Base-by-base conservation (phyloP, 805 yeast species). In the Candida manassasensis region DNA sequence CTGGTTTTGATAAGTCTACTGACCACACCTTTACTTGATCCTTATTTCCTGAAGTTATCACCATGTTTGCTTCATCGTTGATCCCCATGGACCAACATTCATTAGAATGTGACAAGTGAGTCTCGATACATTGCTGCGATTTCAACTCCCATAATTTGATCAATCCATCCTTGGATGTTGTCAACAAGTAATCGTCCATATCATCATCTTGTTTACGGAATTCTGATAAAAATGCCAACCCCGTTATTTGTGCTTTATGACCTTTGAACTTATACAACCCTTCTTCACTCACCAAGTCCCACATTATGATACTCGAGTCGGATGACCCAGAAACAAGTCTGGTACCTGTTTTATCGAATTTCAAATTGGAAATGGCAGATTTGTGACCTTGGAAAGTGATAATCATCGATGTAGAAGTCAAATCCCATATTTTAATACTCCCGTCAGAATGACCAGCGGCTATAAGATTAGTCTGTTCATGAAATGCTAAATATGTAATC, bases 371-470 rank as follows among this genome's bases (percentile, higher is more conserved):
- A n/a, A 93, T 67, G 2, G 86, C 79, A 1, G 94, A 74, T 49
- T 78, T 81, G 59, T 93, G 99, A n/a, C 99, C 99, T 43, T 79
- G 80, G 55, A 93, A 88, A 39, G 77, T 81, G 29, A 89, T 78
- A 30, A 93, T 56, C 4, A 87, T 88, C 10, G 85, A 71, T 6
- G 79, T 80, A 4, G 95, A 83, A 25, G 87, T 67, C 40, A 84
- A 49, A 72, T 93, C 98, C 97, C 97, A 93, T 11, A 93, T 67
- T 45, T 88, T 82, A 41, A 93, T 82, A 15, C 82, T 69, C 19
- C 99, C 99, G 59, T 90, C 96, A 11, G 75, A 67, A 52, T 87
- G 84, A 3, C 98, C 99, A 3, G 85, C 87, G 3, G 95, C 97
- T 25, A 90, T 53, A 32, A 90, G 66, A 44, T 79, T 79, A 0